Evolutionary conservation across 345 rosid genomes (phyloP).

Genomic region (Lenwebbia sp.): DNA sequence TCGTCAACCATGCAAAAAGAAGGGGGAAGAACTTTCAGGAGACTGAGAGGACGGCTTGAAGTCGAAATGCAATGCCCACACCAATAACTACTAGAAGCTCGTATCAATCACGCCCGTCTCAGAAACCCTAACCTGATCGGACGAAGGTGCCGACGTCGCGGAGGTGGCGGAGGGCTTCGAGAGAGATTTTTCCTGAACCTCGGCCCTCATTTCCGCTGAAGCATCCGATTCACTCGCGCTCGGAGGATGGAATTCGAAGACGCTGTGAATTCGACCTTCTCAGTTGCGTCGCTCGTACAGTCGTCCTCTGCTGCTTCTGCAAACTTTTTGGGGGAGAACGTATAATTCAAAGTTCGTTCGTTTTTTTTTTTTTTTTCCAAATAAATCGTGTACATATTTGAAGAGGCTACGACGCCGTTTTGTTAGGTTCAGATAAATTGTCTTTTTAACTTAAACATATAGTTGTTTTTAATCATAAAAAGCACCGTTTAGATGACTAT

Average conservation of each 20-base stretch:
- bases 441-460: background rate
- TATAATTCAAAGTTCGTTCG: background rate
- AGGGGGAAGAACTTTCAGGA: background rate
- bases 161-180: background rate
- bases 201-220: background rate
- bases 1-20: background rate
- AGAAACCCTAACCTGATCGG: background rate
- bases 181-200: background rate
- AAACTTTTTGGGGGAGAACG: background rate
- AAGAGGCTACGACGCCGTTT: background rate
- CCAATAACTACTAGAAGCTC: background rate
- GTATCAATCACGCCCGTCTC: background rate
- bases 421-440: background rate
- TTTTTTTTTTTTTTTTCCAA: no score
- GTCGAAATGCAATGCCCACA: background rate
- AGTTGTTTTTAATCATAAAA: background rate
- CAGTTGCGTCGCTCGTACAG: background rate
- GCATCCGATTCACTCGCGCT: background rate
- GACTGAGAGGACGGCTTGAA: background rate
- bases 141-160: background rate
- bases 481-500: background rate
- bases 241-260: background rate
- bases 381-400: background rate
- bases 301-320: background rate
- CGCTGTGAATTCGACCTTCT: background rate